Percentiles rank a stretch among this genome's conserved stretches.
phyloP scores from a whole-genome alignment of 2,329 filamentous ascomycete species.

The Colletotrichum australisinense region DNA sequence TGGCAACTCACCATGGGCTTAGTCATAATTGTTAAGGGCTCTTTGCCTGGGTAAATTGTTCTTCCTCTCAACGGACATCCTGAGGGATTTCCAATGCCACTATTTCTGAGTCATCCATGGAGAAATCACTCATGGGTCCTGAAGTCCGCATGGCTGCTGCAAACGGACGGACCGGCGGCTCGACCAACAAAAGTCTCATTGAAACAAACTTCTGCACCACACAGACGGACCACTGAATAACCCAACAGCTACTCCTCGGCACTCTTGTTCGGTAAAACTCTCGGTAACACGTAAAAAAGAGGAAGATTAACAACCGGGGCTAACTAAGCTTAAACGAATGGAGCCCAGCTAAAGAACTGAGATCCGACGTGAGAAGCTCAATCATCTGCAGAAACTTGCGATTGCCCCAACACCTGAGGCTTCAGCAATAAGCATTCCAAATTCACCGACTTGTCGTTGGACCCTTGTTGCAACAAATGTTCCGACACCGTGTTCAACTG shows the following conservation, averaged over 20 bases:
- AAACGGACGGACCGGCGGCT: background rate
- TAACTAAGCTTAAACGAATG: background rate
- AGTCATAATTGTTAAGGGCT: conserved; percentile 16
- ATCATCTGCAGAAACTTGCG: background rate
- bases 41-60: background rate
- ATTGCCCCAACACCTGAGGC: too few species aligned
- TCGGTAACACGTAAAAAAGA: background rate
- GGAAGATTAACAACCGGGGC: background rate
- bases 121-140: background rate
- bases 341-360: background rate
- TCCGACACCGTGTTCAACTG: too few species aligned
- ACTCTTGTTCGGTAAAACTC: background rate
- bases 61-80: background rate
- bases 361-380: background rate
- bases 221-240: background rate
- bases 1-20: background rate
- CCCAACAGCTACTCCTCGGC: background rate
- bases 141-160: background rate
- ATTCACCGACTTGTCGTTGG: background rate
- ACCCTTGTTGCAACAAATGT: background rate
- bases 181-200: background rate
- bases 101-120: background rate
- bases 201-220: background rate
- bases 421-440: background rate
- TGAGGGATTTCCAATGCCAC: background rate